Percentiles rank a stretch among this genome's conserved stretches.
phyloP scores from a whole-genome alignment of 805 yeast species.

The Ascoidea tarda region DNA sequence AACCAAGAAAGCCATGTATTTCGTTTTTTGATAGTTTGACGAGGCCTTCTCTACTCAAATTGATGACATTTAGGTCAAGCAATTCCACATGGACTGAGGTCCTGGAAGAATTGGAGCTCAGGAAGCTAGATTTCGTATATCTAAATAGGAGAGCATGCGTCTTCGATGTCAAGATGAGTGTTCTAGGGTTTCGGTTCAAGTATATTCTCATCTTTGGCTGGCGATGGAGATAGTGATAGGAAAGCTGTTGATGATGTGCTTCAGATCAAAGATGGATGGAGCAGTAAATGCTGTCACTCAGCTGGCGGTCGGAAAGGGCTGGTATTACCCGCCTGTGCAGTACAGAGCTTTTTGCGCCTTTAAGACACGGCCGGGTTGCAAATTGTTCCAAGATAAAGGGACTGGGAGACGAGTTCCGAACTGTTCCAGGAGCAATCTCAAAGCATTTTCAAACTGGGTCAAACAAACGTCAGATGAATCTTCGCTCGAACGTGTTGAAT shows the following conservation, averaged over 20 bases:
- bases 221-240: too few species aligned
- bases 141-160: constrained; percentile 33
- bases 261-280: too few species aligned
- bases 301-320: too few species aligned
- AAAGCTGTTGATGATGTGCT: too few species aligned
- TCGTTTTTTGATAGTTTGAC: constrained; percentile 29
- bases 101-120: neutral
- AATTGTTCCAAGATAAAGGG: too few species aligned
- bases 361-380: too few species aligned
- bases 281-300: too few species aligned
- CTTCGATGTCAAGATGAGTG: constrained; percentile 26
- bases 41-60: constrained; percentile 22
- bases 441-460: constrained; percentile 62
- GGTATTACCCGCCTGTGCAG: too few species aligned
- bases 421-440: constrained; percentile 20
- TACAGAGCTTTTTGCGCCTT: too few species aligned
- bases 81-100: constrained; percentile 24
- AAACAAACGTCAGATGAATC: constrained; percentile 39
- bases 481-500: constrained; percentile 25
- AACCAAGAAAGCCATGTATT: constrained; percentile 63
- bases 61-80: constrained; percentile 24
- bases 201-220: too few species aligned
- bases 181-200: constrained; percentile 15
- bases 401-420: too few species aligned
- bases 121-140: constrained; percentile 18